Base-by-base conservation (phyloP, 352 stramenopile species). In the Aphanomyces astaci region DNA sequence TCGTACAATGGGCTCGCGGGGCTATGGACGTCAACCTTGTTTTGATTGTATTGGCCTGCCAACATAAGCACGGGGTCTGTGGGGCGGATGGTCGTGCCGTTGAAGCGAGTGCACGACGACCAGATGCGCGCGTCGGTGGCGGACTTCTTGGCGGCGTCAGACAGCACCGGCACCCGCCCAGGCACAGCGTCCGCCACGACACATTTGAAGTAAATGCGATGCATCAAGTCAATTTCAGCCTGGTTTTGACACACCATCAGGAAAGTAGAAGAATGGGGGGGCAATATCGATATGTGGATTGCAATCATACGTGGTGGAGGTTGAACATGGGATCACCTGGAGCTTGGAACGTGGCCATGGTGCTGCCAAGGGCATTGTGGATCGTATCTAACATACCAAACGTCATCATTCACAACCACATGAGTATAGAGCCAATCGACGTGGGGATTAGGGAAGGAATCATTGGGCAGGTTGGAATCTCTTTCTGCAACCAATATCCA, bases 311-410 rank as follows among this genome's bases (percentile, higher is more conserved):
- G 2, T 90, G 84, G 54, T 89, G 81, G 57, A 73, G 80, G 75
- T 82, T 91, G 73, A 88, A 93, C 52, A 91, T 80, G 10, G 83
- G 81, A 33, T 93, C 84, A 32, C 78, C 80, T 4, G 79, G 67
- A 9, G 77, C 77, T 3, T 70, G 69, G n/a, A 75, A 80, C 19
- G 74, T 80, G 15, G 66, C 75, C 73, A 93, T 84, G 24, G 62
- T 32, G 31, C 43, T 45, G 11, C 48, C 30, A 10, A 68, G 25
- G 2, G 43, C 36, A 4, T 28, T 24, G 43, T 68, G 62, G 13
- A 68, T 60, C 46, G 62, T 59, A 24, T 68, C 62, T 68, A 59
- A n/a, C n/a, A n/a, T n/a, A n/a, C n/a, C n/a, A n/a, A n/a, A n/a
- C n/a, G n/a, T n/a, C n/a, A n/a, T n/a, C n/a, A n/a, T n/a, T n/a